Percentiles rank a stretch among this genome's conserved stretches.
Evolutionary conservation across 2,329 filamentous ascomycete genomes (phyloP).

Genomic region (Pleoardoris graminearum): DNA sequence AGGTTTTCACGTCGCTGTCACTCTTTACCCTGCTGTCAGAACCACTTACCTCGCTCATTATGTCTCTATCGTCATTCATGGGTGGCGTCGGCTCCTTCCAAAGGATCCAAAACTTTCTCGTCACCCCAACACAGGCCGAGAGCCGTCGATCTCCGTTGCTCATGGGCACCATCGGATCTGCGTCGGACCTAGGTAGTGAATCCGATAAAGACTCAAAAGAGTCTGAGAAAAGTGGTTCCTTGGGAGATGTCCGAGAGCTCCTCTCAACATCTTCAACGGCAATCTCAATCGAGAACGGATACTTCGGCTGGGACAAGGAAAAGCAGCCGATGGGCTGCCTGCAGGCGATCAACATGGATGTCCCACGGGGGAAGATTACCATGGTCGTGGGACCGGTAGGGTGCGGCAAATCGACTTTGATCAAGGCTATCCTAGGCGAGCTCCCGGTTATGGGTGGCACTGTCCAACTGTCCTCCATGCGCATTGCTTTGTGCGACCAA

Average conservation of each 20-base stretch:
- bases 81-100: slow-evolving; percentile 52
- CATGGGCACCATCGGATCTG: slow-evolving; percentile 20
- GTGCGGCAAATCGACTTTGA: slow-evolving; percentile 57
- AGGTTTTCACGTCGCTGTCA: slow-evolving; percentile 53
- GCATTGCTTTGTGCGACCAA: slow-evolving; percentile 45
- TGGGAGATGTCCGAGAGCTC: slow-evolving; percentile 26
- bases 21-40: slow-evolving; percentile 53
- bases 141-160: slow-evolving; percentile 28
- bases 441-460: slow-evolving; percentile 38
- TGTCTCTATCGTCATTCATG: slow-evolving; percentile 50
- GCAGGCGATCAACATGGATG: slow-evolving; percentile 46
- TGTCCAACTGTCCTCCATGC: slow-evolving; percentile 34
- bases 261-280: slow-evolving; percentile 28
- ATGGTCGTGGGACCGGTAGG: slow-evolving; percentile 57
- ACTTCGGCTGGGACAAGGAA: slow-evolving; percentile 53
- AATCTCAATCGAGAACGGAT: slow-evolving; percentile 49
- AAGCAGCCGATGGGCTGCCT: slow-evolving; percentile 45
- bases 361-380: slow-evolving; percentile 51
- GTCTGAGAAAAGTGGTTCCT: slow-evolving; percentile 30
- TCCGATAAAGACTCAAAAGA: slow-evolving; percentile 31
- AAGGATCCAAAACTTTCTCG: slow-evolving; percentile 52
- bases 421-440: slow-evolving; percentile 41
- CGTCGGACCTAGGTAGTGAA: slow-evolving; percentile 23
- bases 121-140: slow-evolving; percentile 27
- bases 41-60: slow-evolving; percentile 51